These are phyloP conservation scores for Nakaseomyces sp. DNA, from an alignment of 1,139 yeast genomes.

Conservation along the genomic window DNA sequence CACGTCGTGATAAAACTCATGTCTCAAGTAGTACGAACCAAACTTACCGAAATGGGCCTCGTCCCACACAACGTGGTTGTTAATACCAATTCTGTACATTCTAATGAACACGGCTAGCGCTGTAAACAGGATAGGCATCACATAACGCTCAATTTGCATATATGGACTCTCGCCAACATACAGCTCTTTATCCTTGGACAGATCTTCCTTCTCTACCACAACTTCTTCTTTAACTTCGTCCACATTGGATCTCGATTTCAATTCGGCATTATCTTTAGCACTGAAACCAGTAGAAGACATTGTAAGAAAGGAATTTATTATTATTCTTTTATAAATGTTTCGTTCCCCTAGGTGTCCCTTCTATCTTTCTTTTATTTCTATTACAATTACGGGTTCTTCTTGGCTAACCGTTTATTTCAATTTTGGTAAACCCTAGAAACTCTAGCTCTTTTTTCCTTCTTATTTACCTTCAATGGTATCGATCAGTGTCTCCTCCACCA, in stretches of 20 bases:
- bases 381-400: not conserved
- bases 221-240: conserved; percentile 5
- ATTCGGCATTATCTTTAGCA: conserved; percentile 6
- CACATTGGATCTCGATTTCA: conserved; percentile 13
- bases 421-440: too few relatives aligned
- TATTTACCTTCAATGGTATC: too few relatives aligned
- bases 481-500: not conserved
- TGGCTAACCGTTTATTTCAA: not conserved
- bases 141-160: conserved; percentile 36
- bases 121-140: conserved; percentile 55
- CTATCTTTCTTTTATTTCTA: too few relatives aligned
- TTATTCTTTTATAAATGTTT: too few relatives aligned
- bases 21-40: conserved; percentile 87
- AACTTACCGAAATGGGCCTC: conserved; percentile 96
- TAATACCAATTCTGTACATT: conserved; percentile 62
- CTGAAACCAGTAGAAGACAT: conserved; percentile 18
- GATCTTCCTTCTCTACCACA: conserved; percentile 5
- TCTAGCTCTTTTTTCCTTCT: not conserved
- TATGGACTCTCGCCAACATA: conserved; percentile 17
- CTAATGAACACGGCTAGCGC: conserved; percentile 62
- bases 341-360: too few relatives aligned
- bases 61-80: conserved; percentile 84
- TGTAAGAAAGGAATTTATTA: not conserved
- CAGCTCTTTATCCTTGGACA: conserved; percentile 3
- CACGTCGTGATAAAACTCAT: conserved; percentile 93